Conservation (phyloP, 306 rosid genomes). For the Luffa acutangula region DNA sequence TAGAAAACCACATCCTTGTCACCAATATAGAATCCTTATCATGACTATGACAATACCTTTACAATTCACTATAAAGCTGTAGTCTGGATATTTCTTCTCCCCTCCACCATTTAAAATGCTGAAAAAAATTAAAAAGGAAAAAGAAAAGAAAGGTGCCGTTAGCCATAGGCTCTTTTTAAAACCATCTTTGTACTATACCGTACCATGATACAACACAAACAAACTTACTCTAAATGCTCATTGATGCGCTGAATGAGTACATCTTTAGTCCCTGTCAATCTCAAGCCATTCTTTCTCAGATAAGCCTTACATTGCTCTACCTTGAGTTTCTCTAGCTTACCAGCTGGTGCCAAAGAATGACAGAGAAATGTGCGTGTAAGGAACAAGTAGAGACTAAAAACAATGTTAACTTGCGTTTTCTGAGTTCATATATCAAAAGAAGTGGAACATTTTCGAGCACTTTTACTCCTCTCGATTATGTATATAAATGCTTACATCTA, state of each 20-base stretch:
- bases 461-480: neutral
- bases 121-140: slow-evolving; percentile 14
- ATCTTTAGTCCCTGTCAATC: slow-evolving; percentile 69
- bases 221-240: slow-evolving; percentile 61
- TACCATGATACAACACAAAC: neutral
- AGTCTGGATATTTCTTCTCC: slow-evolving; percentile 54
- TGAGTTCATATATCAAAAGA: neutral
- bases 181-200: neutral
- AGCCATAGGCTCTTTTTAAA: slow-evolving; percentile 1
- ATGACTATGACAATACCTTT: slow-evolving; percentile 34
- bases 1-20: too few relatives aligned
- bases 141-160: neutral
- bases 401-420: neutral
- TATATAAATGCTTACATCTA: neutral
- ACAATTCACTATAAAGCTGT: slow-evolving; percentile 64
- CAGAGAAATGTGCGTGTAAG: neutral
- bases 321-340: slow-evolving; percentile 50
- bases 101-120: slow-evolving; percentile 75
- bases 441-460: neutral
- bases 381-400: neutral
- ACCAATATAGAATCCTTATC: neutral
- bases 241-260: slow-evolving; percentile 56
- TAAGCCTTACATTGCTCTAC: slow-evolving; percentile 70
- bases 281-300: slow-evolving; percentile 62
- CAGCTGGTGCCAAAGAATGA: slow-evolving; percentile 31